Percentiles rank a stretch among this genome's conserved stretches.
phyloP scores from a whole-genome alignment of 2,329 filamentous ascomycete genomes.

The Stachybotrys chlorohalonatus region DNA sequence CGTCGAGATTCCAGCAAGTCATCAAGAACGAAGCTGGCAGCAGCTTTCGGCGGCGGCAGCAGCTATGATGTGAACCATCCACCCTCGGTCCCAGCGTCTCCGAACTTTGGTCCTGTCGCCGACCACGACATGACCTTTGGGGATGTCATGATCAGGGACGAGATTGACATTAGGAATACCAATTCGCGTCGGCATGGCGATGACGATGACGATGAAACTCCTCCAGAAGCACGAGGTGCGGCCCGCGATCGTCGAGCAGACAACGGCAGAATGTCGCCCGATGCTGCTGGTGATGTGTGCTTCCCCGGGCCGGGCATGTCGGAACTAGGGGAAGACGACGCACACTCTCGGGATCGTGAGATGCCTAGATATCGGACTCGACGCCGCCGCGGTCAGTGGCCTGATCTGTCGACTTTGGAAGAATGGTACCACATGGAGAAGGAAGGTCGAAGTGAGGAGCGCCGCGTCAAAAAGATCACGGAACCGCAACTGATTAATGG shows the following conservation, averaged over 20 bases:
- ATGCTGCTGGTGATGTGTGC: constrained; percentile 82
- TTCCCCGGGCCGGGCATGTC: constrained; percentile 69
- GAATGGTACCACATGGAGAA: constrained; percentile 90
- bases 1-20: constrained; percentile 42
- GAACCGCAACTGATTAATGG: constrained; percentile 91
- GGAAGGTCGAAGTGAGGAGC: constrained; percentile 68
- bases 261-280: constrained; percentile 36
- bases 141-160: constrained; percentile 63
- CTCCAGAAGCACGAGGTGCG: constrained; percentile 11
- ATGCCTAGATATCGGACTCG: constrained; percentile 28
- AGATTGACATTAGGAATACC: constrained; percentile 35
- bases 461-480: constrained; percentile 82
- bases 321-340: constrained; percentile 72
- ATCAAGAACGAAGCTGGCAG: constrained; percentile 33
- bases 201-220: constrained; percentile 21
- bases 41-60: constrained; percentile 28
- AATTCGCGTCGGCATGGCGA: constrained; percentile 17
- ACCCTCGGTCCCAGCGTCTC: constrained; percentile 57
- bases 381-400: constrained; percentile 69
- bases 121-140: constrained; percentile 49
- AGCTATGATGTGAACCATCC: constrained; percentile 59
- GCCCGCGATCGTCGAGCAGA: constrained; percentile 19
- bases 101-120: constrained; percentile 38
- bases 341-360: constrained; percentile 34
- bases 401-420: constrained; percentile 73